phyloP scores from a whole-genome alignment of 306 rosid genomes.

The Sindora glabra region DNA sequence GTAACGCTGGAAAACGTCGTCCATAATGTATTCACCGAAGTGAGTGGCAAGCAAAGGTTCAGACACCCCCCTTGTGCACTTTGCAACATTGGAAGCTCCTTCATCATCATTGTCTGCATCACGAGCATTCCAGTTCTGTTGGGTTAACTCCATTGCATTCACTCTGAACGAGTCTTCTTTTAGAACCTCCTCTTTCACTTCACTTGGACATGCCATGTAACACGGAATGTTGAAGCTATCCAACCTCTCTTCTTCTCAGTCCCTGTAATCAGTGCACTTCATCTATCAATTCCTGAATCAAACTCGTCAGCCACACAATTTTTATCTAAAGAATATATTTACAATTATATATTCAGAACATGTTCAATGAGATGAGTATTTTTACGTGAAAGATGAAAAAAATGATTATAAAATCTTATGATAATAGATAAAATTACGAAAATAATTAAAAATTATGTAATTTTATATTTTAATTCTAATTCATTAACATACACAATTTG shows the following conservation, averaged over 20 bases:
- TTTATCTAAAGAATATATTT: too few relatives aligned
- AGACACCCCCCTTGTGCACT: constrained; percentile 37
- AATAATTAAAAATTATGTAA: too few relatives aligned
- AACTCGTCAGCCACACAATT: too few relatives aligned
- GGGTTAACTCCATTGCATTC: neutral
- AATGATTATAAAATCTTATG: too few relatives aligned
- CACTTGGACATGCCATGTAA: constrained; percentile 16
- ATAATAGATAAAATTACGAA: too few relatives aligned
- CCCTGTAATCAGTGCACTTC: too few relatives aligned
- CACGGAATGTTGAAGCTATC: constrained; percentile 22
- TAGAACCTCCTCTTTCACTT: constrained; percentile 6
- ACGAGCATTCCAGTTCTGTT: constrained; percentile 3
- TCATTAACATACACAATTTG: too few relatives aligned
- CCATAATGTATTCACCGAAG: constrained; percentile 40
- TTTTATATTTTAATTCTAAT: too few relatives aligned
- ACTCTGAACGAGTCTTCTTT: constrained; percentile 20
- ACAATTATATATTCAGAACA: too few relatives aligned
- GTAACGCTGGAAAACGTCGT: constrained; percentile 22
- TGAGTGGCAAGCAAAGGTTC: constrained; percentile 34
- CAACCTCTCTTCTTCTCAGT: constrained; percentile 11
- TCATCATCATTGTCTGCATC: neutral
- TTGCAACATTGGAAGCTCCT: constrained; percentile 24
- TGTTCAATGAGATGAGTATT: too few relatives aligned
- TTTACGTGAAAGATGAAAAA: too few relatives aligned
- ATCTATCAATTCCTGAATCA: too few relatives aligned